Percentiles rank a stretch among this genome's conserved stretches.
phyloP scores from a whole-genome alignment of 192 early-diverging fungal species.

The Rhizoclosmatium sp. region DNA sequence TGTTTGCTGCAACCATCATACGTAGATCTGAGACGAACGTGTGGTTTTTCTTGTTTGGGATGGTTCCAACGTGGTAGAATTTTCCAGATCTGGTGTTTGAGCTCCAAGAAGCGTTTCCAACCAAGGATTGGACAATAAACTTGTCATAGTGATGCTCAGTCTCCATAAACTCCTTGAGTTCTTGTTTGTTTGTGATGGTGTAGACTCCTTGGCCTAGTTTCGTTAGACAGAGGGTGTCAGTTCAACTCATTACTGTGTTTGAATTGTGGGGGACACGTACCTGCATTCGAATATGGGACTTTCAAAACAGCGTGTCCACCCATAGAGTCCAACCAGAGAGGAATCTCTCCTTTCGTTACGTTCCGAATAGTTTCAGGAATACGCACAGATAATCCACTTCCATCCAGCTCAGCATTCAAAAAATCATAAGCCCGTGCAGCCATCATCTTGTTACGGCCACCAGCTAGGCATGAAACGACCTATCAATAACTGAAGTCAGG shows the following conservation, averaged over 20 bases:
- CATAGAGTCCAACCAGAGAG: slow-evolving; percentile 82
- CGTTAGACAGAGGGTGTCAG: background rate
- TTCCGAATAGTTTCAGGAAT: slow-evolving; percentile 86
- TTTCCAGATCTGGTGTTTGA: slow-evolving; percentile 76
- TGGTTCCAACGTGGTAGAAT: slow-evolving; percentile 90
- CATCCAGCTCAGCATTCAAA: slow-evolving; percentile 80
- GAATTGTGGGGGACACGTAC: slow-evolving; percentile 6
- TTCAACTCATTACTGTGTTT: background rate
- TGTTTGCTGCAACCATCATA: slow-evolving; percentile 86
- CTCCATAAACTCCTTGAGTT: slow-evolving; percentile 78
- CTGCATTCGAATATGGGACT: slow-evolving; percentile 85
- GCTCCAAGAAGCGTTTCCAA: slow-evolving; percentile 88
- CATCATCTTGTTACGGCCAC: slow-evolving; percentile 92
- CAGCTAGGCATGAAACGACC: slow-evolving; percentile 84
- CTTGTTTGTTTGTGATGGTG: slow-evolving; percentile 83
- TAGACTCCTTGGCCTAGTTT: slow-evolving; percentile 79
- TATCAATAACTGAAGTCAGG: slow-evolving; percentile 23
- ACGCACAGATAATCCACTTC: slow-evolving; percentile 70
- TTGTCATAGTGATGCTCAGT: slow-evolving; percentile 88
- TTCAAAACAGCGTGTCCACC: slow-evolving; percentile 87
- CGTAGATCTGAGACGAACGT: slow-evolving; percentile 84
- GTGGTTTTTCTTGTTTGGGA: slow-evolving; percentile 90
- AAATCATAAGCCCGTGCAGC: slow-evolving; percentile 87
- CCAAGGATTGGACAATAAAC: slow-evolving; percentile 89
- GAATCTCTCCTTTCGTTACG: slow-evolving; percentile 80